Evolutionary conservation across 2,329 filamentous ascomycete species (phyloP).

Genomic region (Xylariaceae sp.): DNA sequence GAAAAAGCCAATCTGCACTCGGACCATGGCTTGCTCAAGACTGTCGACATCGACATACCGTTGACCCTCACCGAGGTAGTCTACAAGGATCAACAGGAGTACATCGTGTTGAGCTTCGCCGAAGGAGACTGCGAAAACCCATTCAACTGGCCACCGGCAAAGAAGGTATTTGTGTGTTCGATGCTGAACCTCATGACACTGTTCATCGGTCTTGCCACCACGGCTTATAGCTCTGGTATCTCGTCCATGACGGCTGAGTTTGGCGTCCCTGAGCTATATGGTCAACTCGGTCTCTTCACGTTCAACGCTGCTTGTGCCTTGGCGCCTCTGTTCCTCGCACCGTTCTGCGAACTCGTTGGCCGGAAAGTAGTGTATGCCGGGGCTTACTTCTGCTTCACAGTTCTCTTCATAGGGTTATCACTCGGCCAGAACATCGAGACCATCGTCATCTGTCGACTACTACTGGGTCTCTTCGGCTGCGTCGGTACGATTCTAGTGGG

Average conservation of each 20-base stretch:
- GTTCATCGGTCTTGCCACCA: conserved; percentile 51
- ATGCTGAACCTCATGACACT: conserved; percentile 49
- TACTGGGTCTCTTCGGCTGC: conserved; percentile 45
- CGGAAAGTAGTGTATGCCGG: conserved; percentile 42
- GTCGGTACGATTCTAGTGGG: conserved; percentile 46
- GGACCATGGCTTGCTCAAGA: conserved; percentile 32
- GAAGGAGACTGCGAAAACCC: conserved; percentile 44
- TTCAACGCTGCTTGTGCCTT: conserved; percentile 47
- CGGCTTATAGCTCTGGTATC: conserved; percentile 47
- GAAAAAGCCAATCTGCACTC: conserved; percentile 25
- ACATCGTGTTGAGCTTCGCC: conserved; percentile 41
- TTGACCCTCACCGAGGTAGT: conserved; percentile 40
- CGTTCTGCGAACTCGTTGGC: conserved; percentile 46
- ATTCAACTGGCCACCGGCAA: conserved; percentile 43
- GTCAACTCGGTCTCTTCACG: conserved; percentile 44
- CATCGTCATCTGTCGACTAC: conserved; percentile 40
- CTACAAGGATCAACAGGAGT: conserved; percentile 38
- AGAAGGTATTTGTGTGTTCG: conserved; percentile 41
- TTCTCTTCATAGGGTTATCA: conserved; percentile 44
- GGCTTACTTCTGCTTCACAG: conserved; percentile 39
- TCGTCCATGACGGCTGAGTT: conserved; percentile 40
- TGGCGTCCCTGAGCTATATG: conserved; percentile 26
- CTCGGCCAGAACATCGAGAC: conserved; percentile 44
- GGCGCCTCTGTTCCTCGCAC: conserved; percentile 42
- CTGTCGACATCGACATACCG: conserved; percentile 44